phyloP scores from a whole-genome alignment of 2,329 filamentous ascomycete species.

The Davidsoniella eucalypti region DNA sequence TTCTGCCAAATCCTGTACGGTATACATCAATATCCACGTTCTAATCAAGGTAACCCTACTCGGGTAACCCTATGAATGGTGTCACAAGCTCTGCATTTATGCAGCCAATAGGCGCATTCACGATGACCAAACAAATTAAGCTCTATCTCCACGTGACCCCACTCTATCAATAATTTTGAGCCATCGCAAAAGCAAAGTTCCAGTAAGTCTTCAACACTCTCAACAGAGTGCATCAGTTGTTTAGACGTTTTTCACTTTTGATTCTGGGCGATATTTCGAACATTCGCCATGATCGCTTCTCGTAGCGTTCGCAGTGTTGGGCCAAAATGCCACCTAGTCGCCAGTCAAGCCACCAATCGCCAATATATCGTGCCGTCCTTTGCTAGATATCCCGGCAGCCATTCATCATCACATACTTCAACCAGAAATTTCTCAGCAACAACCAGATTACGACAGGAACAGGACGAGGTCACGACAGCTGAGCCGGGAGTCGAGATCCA shows the following conservation, averaged over 20 bases:
- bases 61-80: no score
- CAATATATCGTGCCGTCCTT: background rate
- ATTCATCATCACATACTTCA: background rate
- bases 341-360: background rate
- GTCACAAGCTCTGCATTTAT: background rate
- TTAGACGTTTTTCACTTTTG: background rate
- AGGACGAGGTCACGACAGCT: background rate
- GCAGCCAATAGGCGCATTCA: slow-evolving; percentile 1
- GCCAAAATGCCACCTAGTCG: background rate
- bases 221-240: background rate
- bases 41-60: no score
- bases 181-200: slow-evolving; percentile 4
- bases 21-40: no score
- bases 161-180: background rate
- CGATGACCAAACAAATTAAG: background rate
- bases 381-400: background rate
- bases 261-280: background rate
- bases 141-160: slow-evolving; percentile 10
- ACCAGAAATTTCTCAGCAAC: background rate
- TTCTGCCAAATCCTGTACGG: no score
- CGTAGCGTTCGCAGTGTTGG: background rate
- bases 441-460: background rate
- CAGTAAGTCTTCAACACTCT: background rate
- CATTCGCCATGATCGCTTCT: slow-evolving; percentile 3
- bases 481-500: background rate